Evolutionary conservation across 73 alveolate genomes (phyloP).

Genomic region (Blepharisma stoltei): DNA sequence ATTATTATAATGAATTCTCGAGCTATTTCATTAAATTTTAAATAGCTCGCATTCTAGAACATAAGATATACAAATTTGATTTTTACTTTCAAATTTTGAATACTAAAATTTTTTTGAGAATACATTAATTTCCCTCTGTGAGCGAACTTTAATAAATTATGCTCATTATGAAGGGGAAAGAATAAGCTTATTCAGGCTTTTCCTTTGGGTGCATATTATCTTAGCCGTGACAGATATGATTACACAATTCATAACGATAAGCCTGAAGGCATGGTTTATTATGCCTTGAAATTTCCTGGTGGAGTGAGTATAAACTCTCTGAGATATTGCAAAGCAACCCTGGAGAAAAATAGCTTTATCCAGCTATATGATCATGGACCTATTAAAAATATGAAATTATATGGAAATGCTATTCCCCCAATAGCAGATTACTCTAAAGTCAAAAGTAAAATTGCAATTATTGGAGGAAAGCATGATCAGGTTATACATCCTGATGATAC

Average conservation of each 20-base stretch:
- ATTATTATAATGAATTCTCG: no score
- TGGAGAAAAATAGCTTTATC: neutral
- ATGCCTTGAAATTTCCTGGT: slow-evolving; percentile 13
- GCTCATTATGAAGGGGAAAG: no score
- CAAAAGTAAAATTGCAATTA: neutral
- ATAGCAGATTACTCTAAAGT: neutral
- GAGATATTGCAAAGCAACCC: neutral
- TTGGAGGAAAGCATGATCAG: slow-evolving; percentile 2
- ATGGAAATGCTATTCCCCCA: slow-evolving; percentile 29
- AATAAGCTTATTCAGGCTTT: neutral
- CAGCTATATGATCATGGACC: neutral
- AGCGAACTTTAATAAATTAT: no score
- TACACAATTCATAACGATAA: neutral
- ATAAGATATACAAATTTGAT: no score
- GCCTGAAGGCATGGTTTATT: neutral
- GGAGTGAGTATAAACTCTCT: neutral
- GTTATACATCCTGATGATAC: neutral
- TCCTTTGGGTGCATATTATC: neutral
- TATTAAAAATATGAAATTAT: slow-evolving; percentile 10
- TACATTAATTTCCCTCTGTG: no score
- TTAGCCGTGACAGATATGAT: neutral
- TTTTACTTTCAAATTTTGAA: no score
- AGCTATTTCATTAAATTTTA: no score
- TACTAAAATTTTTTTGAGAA: no score
- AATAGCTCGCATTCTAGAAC: no score